Base-by-base conservation (phyloP, 2,329 filamentous ascomycete species). In the Lachnellula suecica region DNA sequence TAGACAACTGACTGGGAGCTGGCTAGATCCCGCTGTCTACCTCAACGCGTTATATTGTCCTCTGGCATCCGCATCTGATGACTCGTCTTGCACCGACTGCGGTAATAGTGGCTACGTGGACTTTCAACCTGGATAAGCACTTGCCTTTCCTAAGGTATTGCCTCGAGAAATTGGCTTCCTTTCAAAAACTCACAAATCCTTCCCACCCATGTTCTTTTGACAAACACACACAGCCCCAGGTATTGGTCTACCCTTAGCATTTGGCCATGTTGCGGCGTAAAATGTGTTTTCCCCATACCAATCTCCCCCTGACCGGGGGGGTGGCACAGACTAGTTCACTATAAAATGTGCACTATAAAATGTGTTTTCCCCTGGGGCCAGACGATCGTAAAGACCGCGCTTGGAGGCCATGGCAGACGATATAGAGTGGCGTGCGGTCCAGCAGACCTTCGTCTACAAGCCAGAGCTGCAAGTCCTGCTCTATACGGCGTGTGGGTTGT, bases 281-380 rank as follows among this genome's bases (percentile, higher is more conserved):
- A 40, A 40, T 40, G 37, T 40, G 37, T 40, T 40, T 40, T 40
- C 37, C 37, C 37, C 37, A 8, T n/a, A 29, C 19, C n/a, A 7
- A n/a, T 40, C 37, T 40, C 37, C 37, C 37, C 37, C 37, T 40
- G 37, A 40, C 37, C 37, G 37, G 37, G 37, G 37, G 37, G 37
- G 7, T 6, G 37, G 37, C 37, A 40, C 37, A 40, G 37, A 40
- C 37, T n/a, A 40, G 37, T 40, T 6, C 19, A 40, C 37, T n/a
- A 40, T 40, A 22, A 40, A 40, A 40, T 40, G 19, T 40, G 19
- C 37, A 42, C 40, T n/a, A 42, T 42, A 42, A 42, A 22, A 42
- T 22, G 40, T 42, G 40, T 23, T 42, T 23, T 42, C 40, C 40
- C 23, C 40, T 23, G 20, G 19, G 17, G 40, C 23, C 20, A 23